Conservation (phyloP, 805 yeast species). For the Komagataella pseudopastoris region DNA sequence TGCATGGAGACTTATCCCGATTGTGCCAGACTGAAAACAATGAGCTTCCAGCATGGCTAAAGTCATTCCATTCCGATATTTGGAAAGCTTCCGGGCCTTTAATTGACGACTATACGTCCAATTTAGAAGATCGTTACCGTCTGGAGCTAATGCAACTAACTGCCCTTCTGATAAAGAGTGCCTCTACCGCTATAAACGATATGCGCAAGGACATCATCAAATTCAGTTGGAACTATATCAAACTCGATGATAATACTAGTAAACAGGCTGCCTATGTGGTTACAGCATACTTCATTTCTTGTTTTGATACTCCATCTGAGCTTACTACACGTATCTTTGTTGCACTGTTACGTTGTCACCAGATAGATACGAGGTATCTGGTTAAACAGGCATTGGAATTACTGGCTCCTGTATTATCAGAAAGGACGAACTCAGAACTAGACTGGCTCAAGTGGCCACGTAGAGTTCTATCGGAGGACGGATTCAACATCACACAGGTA, state of each 20-base stretch:
- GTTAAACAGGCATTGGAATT: slow-evolving; percentile 81
- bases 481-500: slow-evolving; percentile 76
- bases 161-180: slow-evolving; percentile 57
- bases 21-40: slow-evolving; percentile 4
- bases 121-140: background rate
- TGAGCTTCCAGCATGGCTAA: slow-evolving; percentile 46
- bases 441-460: slow-evolving; percentile 94
- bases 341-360: slow-evolving; percentile 75
- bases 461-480: slow-evolving; percentile 81
- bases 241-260: slow-evolving; percentile 75
- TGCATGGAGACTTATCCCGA: slow-evolving; percentile 20
- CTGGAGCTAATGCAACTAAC: slow-evolving; percentile 72
- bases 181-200: slow-evolving; percentile 43
- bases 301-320: slow-evolving; percentile 79
- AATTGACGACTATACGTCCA: background rate
- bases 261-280: slow-evolving; percentile 90
- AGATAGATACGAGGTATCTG: slow-evolving; percentile 68
- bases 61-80: slow-evolving; percentile 41
- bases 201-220: slow-evolving; percentile 76
- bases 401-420: slow-evolving; percentile 76
- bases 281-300: slow-evolving; percentile 74
- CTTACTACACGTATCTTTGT: slow-evolving; percentile 88
- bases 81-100: slow-evolving; percentile 49
- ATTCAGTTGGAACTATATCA: slow-evolving; percentile 89
- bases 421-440: slow-evolving; percentile 45